phyloP scores from a whole-genome alignment of 805 yeast species.

The Myxozyma neglecta region DNA sequence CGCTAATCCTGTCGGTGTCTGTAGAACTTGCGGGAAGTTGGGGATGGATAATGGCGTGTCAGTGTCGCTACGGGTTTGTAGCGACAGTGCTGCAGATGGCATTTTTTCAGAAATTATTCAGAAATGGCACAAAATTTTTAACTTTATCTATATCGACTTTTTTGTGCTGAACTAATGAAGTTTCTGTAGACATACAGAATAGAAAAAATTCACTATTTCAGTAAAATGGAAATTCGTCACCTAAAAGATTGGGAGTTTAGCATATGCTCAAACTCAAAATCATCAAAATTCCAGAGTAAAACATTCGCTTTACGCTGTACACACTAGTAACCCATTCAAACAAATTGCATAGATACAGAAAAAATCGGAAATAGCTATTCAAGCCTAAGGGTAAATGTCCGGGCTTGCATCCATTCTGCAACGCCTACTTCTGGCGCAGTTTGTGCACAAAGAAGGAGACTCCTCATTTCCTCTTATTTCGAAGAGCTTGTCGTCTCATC shows the following conservation, averaged over 20 bases:
- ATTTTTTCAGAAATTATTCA: not conserved
- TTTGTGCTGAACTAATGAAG: too few species aligned
- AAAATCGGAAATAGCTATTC: not conserved
- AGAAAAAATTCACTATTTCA: too few species aligned
- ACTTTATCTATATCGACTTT: too few species aligned
- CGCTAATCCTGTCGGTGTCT: slow-evolving; percentile 32
- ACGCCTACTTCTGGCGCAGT: slow-evolving; percentile 32
- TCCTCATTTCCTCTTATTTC: slow-evolving; percentile 30
- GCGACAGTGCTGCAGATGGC: slow-evolving; percentile 20
- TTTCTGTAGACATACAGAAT: too few species aligned
- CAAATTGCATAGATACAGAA: not conserved
- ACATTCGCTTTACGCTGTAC: not conserved
- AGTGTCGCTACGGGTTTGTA: slow-evolving; percentile 7
- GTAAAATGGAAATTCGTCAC: too few species aligned
- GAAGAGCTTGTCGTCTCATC: slow-evolving; percentile 30
- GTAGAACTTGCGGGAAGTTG: slow-evolving; percentile 17
- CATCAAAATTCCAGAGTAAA: too few species aligned
- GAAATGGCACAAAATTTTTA: too few species aligned
- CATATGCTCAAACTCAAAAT: too few species aligned
- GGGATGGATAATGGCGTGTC: not conserved
- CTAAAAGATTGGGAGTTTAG: too few species aligned
- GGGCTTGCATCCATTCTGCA: slow-evolving; percentile 24
- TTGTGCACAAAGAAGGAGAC: slow-evolving; percentile 34
- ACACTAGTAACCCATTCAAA: not conserved
- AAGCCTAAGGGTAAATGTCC: not conserved